phyloP scores from a whole-genome alignment of 2,329 filamentous ascomycete species.

The Chlorencoelia australis region DNA sequence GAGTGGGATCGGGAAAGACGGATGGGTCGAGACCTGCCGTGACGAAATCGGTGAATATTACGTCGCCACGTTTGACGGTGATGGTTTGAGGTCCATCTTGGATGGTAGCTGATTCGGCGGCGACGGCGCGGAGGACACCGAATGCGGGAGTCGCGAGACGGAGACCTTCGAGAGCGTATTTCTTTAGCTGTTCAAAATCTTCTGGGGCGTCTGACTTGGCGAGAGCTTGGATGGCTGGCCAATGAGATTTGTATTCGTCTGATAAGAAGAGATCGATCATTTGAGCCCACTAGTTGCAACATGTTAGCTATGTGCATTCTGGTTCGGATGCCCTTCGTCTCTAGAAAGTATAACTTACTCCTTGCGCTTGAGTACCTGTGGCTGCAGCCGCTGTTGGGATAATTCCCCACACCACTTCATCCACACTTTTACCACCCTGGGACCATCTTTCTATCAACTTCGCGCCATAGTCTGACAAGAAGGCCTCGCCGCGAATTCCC shows the following conservation, averaged over 20 bases:
- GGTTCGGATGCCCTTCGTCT: neutral
- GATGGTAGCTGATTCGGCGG: conserved; percentile 33
- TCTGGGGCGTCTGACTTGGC: conserved; percentile 43
- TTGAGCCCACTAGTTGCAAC: conserved; percentile 55
- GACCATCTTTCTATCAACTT: no score
- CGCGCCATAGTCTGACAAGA: no score
- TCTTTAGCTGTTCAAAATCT: conserved; percentile 50
- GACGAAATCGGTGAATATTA: conserved; percentile 53
- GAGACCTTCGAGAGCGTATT: conserved; percentile 60
- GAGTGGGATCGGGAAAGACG: conserved; percentile 50
- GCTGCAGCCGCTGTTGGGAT: no score
- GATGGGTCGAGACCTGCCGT: conserved; percentile 43
- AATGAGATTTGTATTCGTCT: conserved; percentile 42
- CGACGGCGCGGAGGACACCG: conserved; percentile 48
- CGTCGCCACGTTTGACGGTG: conserved; percentile 44
- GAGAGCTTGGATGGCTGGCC: conserved; percentile 49
- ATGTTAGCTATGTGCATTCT: neutral
- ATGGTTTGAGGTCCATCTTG: conserved; percentile 40
- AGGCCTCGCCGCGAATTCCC: no score
- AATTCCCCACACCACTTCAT: no score
- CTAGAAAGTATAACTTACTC: neutral
- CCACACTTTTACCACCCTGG: no score
- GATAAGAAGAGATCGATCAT: conserved; percentile 62
- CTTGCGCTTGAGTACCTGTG: no score
- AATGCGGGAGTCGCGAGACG: conserved; percentile 56